phyloP scores from a whole-genome alignment of 2,329 filamentous ascomycete species.

The Akanthomyces dipterigenus region DNA sequence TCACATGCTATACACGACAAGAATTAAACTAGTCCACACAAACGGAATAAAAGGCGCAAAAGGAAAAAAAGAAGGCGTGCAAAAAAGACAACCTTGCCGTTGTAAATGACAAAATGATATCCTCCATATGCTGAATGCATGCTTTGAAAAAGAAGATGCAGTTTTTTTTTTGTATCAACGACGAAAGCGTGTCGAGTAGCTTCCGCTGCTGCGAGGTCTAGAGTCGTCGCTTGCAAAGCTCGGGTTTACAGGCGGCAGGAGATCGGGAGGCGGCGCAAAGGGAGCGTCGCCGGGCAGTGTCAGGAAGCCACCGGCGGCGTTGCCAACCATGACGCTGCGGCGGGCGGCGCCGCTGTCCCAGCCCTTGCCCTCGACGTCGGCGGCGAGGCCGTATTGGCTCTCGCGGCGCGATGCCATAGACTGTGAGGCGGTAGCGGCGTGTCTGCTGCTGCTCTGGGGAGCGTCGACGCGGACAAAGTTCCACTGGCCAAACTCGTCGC shows the following conservation, averaged over 20 bases:
- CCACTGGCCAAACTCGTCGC: conserved; percentile 52
- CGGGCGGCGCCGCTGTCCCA: conserved; percentile 44
- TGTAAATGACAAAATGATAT: too few species aligned
- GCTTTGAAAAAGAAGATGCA: too few species aligned
- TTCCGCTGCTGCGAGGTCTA: conserved; percentile 11
- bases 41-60: too few species aligned
- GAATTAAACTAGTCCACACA: too few species aligned
- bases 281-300: conserved; percentile 36
- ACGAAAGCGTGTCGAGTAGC: neutral
- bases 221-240: conserved; percentile 9
- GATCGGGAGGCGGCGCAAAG: conserved; percentile 11
- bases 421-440: conserved; percentile 14
- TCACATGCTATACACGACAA: too few species aligned
- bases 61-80: too few species aligned
- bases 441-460: neutral
- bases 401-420: conserved; percentile 34
- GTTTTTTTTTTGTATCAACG: too few species aligned
- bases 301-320: conserved; percentile 45
- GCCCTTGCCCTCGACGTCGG: conserved; percentile 40
- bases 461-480: conserved; percentile 46
- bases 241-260: neutral
- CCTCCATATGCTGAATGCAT: too few species aligned
- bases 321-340: conserved; percentile 47
- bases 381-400: conserved; percentile 52
- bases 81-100: too few species aligned